These are phyloP conservation scores for Epichloe typhina DNA, from an alignment of 2,329 filamentous ascomycete species.

Conservation along the genomic window DNA sequence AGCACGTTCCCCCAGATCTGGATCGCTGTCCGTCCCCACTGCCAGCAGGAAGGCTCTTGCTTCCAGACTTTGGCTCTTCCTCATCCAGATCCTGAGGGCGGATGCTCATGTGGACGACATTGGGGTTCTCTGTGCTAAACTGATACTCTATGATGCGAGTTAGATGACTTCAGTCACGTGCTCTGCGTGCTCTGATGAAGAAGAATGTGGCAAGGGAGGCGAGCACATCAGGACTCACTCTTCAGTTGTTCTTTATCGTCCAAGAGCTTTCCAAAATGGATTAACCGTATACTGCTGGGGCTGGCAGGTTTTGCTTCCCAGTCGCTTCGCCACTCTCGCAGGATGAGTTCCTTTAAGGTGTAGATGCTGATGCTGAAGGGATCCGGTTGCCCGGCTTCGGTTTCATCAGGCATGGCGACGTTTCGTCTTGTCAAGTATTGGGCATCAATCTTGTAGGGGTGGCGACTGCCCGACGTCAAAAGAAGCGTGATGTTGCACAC, in stretches of 20 bases:
- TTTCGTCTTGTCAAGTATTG: constrained; percentile 73
- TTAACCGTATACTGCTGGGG: constrained; percentile 79
- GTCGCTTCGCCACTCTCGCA: constrained; percentile 83
- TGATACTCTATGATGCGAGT: constrained; percentile 50
- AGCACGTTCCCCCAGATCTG: constrained; percentile 30
- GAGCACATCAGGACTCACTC: constrained; percentile 43
- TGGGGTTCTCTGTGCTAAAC: constrained; percentile 60
- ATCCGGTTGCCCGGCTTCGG: constrained; percentile 48
- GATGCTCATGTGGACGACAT: constrained; percentile 91
- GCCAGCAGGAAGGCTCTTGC: constrained; percentile 31
- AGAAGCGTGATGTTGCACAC: constrained; percentile 69
- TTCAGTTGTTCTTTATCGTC: constrained; percentile 78
- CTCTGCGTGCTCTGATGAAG: too few species aligned
- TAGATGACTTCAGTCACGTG: neutral
- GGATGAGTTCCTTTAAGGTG: constrained; percentile 84
- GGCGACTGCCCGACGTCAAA: constrained; percentile 66
- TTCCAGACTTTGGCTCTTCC: constrained; percentile 57
- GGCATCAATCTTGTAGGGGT: constrained; percentile 82
- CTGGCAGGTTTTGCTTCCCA: constrained; percentile 82
- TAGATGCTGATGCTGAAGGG: constrained; percentile 88
- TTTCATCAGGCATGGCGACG: constrained; percentile 58
- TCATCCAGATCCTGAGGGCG: constrained; percentile 79
- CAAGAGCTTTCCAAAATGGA: constrained; percentile 80
- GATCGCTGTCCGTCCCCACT: constrained; percentile 27
- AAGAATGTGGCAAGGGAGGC: neutral